Evolutionary conservation across 257 asterid genomes (phyloP).

Genomic region (Nicotiana sylvestris): DNA sequence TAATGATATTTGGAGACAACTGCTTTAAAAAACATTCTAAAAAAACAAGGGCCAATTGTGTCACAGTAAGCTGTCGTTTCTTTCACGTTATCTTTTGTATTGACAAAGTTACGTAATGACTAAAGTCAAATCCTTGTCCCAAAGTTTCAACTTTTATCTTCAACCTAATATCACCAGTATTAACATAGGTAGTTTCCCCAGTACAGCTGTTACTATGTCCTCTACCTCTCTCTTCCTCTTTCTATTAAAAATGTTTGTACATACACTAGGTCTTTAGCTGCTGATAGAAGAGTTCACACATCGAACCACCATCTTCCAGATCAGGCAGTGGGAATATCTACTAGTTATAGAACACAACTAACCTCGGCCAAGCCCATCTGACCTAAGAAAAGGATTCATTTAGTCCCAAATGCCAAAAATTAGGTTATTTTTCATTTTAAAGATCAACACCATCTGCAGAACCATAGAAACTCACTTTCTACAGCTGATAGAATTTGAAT

Average conservation of each 20-base stretch:
- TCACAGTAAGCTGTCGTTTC: not conserved
- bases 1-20: not conserved
- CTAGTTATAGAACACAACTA: not conserved
- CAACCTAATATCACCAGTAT: not conserved
- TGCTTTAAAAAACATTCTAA: not conserved
- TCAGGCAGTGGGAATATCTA: not conserved
- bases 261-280: not conserved
- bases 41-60: not conserved
- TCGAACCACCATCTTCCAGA: not conserved
- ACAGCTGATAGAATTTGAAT: not conserved
- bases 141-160: not conserved
- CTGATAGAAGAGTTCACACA: not conserved
- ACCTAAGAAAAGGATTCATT: not conserved
- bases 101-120: not conserved
- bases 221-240: not conserved
- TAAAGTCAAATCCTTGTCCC: not conserved
- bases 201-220: not conserved
- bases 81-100: not conserved
- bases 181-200: not conserved
- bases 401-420: not conserved
- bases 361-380: not conserved
- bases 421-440: not conserved
- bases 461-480: not conserved
- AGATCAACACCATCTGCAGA: not conserved
- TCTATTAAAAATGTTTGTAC: not conserved